Percentiles rank a stretch among this genome's conserved stretches.
Conservation (phyloP, 2,329 filamentous ascomycete species). For the Colletotrichum scovillei region DNA sequence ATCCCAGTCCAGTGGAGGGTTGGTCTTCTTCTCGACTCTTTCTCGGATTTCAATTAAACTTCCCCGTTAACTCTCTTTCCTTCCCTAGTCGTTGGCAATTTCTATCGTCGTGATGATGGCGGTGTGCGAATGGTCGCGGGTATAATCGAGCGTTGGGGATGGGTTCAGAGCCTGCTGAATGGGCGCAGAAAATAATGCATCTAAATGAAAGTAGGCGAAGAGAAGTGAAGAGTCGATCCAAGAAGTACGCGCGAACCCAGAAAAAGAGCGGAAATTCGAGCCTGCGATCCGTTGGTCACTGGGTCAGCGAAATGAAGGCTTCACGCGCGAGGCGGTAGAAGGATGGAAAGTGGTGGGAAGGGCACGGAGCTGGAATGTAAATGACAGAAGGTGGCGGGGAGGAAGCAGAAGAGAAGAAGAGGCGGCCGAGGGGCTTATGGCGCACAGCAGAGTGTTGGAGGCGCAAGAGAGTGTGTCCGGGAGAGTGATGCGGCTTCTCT, state of each 20-base stretch:
- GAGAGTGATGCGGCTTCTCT: background rate
- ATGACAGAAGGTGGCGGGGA: constrained; percentile 38
- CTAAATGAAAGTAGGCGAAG: constrained; percentile 44
- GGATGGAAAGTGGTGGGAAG: constrained; percentile 30
- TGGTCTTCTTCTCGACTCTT: constrained; percentile 37
- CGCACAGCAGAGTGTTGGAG: constrained; percentile 41
- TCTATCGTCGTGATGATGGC: background rate
- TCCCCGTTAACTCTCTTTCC: background rate
- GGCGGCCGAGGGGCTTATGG: constrained; percentile 13
- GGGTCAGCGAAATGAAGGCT: constrained; percentile 31
- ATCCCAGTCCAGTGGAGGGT: constrained; percentile 16
- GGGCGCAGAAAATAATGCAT: constrained; percentile 45
- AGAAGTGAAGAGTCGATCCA: constrained; percentile 28
- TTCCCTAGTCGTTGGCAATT: constrained; percentile 3
- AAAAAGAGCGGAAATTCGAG: constrained; percentile 46
- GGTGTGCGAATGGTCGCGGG: constrained; percentile 19
- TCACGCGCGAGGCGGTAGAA: constrained; percentile 42
- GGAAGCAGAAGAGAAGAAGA: constrained; percentile 44
- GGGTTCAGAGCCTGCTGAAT: constrained; percentile 69
- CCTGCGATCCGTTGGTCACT: constrained; percentile 44
- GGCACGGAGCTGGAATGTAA: constrained; percentile 35
- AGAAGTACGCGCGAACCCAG: constrained; percentile 30
- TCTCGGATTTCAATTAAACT: constrained; percentile 18
- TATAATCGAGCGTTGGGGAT: constrained; percentile 27
- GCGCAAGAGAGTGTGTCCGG: constrained; percentile 19